phyloP scores from a whole-genome alignment of 306 rosid genomes.

The Albizia julibrissin region DNA sequence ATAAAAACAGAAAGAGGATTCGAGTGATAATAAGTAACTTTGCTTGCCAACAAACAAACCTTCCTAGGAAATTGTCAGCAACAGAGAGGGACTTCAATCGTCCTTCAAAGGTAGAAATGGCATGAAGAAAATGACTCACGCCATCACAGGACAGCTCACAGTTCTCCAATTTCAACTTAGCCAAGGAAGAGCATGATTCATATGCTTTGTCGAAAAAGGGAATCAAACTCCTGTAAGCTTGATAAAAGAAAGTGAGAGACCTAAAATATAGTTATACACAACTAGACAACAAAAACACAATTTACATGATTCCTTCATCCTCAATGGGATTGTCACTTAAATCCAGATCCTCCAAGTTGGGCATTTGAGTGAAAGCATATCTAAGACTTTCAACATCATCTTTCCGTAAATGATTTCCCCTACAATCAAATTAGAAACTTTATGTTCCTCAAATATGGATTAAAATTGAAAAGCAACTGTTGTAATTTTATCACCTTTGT shows the following conservation, averaged over 20 bases:
- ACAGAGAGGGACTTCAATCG: conserved; percentile 78
- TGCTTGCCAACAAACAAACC: conserved; percentile 57
- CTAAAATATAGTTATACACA: conserved; percentile 16
- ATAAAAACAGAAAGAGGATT: conserved; percentile 30
- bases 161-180: conserved; percentile 62
- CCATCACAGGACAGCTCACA: conserved; percentile 74
- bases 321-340: conserved; percentile 77
- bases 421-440: conserved; percentile 43
- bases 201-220: conserved; percentile 65
- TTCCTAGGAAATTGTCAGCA: conserved; percentile 85
- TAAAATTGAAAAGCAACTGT: conserved; percentile 18
- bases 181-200: conserved; percentile 47
- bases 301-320: conserved; percentile 84
- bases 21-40: conserved; percentile 24
- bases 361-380: conserved; percentile 62
- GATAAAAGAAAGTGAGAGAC: conserved; percentile 42
- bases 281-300: conserved; percentile 29
- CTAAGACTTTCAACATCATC: conserved; percentile 64
- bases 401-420: conserved; percentile 69
- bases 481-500: conserved; percentile 13
- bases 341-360: conserved; percentile 88
- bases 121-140: conserved; percentile 56
- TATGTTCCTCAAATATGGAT: conserved; percentile 19
- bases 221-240: conserved; percentile 63
- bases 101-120: conserved; percentile 54